Base-by-base conservation (phyloP, 495 filamentous ascomycete species). In the Lophiotrema nucula region DNA sequence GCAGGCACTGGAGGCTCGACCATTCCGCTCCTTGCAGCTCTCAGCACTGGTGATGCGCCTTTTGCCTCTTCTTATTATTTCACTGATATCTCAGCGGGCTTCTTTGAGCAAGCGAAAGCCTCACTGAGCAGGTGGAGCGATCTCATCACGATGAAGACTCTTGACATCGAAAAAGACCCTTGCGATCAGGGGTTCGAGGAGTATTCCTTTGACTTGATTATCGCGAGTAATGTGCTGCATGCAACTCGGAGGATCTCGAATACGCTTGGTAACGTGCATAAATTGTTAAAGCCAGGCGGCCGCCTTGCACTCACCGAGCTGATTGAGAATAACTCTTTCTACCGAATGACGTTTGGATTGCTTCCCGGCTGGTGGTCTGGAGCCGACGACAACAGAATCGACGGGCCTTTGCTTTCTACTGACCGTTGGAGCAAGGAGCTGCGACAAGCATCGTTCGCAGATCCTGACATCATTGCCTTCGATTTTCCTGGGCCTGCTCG, bases 1-100 rank as follows among this genome's bases (percentile, higher is more conserved):
- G 54, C 54, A 23, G 54, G 54, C 3, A 57, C 54, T 38, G 54
- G 54, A 2, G 43, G 44, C 15, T 4, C 28, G n/a, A 41, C 54
- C 10, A 4, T 4, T 21, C 44, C 54, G 4, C 3, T 57, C 3
- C 31, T 57, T 11, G 2, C 22, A 18, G 13, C 31, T 6, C 45
- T 49, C 10, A 19, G 19, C 41, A 1, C 18, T 5, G 5, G 2
- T 2, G 44, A 27, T 8, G 22, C 15, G 8, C 26, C 38, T 8
- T n/a, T 41, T 3, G 31, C 19, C 16, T 4, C 43, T 1, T 12
- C 2, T 4, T 59, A 44, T 25, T 15, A 28, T 19, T 59, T 44
- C 38, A 53, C 56, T 4, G 56, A 59, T 38, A 38, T 53, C 18
- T 44, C 31, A 2, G 3, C 33, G 12, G 48, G 19, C 19, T 59